Percentiles rank a stretch among this genome's conserved stretches.
Conservation (phyloP, 257 asterid species). For the Lycium ferocissimum region DNA sequence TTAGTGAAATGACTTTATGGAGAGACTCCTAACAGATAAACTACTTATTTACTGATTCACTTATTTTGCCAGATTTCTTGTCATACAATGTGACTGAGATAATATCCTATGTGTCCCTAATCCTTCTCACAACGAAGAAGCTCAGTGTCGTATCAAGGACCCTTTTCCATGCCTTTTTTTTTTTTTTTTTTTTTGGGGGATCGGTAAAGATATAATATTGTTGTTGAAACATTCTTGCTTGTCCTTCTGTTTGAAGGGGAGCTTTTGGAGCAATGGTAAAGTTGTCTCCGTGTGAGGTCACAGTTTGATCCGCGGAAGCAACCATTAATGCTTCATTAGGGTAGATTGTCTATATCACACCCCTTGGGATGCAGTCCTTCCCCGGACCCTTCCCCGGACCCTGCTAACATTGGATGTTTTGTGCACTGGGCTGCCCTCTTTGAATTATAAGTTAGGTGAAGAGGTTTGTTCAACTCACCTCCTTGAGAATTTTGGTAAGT, state of each 20-base stretch:
- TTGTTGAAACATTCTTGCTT: not conserved
- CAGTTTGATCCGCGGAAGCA: too few species aligned
- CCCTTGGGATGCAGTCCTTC: not conserved
- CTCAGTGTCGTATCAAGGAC: not conserved
- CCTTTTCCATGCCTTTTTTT: not conserved
- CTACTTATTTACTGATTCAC: not conserved
- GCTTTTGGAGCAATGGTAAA: too few species aligned
- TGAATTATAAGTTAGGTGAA: not conserved
- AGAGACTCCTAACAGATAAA: not conserved
- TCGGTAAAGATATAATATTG: constrained; percentile 6
- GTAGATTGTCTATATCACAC: too few species aligned
- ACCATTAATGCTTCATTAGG: too few species aligned
- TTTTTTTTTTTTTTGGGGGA: not conserved
- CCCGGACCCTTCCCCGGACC: not conserved
- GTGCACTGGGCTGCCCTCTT: too few species aligned
- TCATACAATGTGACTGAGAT: not conserved
- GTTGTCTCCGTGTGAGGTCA: too few species aligned
- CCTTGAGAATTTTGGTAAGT: not conserved
- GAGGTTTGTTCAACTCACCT: not conserved
- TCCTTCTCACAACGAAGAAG: not conserved
- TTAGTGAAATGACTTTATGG: not conserved
- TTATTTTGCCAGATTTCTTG: not conserved
- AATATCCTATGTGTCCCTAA: not conserved
- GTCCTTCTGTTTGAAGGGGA: too few species aligned
- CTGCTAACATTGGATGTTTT: too few species aligned